Base-by-base conservation (phyloP, 371 early-diverging fungal genomes). In the Apophysomyces elegans region DNA sequence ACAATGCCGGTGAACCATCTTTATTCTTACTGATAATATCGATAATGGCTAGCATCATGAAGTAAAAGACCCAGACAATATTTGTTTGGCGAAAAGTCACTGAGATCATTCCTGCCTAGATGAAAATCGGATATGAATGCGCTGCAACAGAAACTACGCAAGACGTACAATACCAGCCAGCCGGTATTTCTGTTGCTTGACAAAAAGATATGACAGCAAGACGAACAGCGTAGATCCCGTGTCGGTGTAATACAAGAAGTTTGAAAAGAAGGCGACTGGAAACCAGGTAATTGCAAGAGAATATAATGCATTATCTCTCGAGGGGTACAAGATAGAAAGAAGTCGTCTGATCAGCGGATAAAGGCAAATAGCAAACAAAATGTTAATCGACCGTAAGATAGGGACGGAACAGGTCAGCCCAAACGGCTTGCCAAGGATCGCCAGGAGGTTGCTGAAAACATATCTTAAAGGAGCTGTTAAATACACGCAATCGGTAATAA, bases 221-320 rank as follows among this genome's bases (percentile, higher is more conserved):
- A 97, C 91, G 56, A 92, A 89, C 13, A 93, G 82, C 5, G 91
- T 84, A 6, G 96, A 93, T 7, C 91, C 93, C 0, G 92, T 77
- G 73, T 98, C 99, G 1, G 97, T 98, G 73, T 98, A 98, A 73
- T 93, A 97, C 65, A 97, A 41, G 62, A 90, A 88, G 70, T 89
- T 78, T 76, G 89, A 94, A 73, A 96, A 97, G 77, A 88, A 94
- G 2, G 83, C 63, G 5, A 95, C 80, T 0, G 99, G 99, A 64
- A 96, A 91, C 67, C 88, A 69, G 3, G 81, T 61, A 14, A 96
- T 66, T 4, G 83, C 76, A 7, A 93, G 68, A 0, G 93, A 85
- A 11, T 85, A 80, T 1, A 79, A 26, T 14, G 72, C 66, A 41
- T n/a, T 67, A 59, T 12, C 16, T 46, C 16, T 59, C 59, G 50